Evolutionary conservation across 139 green algal species (phyloP).

Genomic region (Ettlia oleoabundans): DNA sequence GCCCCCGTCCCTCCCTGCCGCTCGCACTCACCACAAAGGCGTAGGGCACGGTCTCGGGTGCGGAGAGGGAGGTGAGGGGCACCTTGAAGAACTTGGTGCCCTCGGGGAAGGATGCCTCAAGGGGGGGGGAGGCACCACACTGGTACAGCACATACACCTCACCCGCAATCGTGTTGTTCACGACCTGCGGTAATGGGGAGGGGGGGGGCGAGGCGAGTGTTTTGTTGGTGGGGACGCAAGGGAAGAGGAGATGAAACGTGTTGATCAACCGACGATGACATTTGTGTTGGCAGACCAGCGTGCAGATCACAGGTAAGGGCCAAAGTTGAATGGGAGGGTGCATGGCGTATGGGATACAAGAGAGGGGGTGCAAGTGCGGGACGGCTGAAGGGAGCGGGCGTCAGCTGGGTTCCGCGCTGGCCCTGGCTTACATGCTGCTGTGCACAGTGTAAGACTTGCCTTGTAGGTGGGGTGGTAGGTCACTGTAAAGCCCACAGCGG

Average conservation of each 20-base stretch:
- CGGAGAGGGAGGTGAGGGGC: constrained; percentile 64
- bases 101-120: constrained; percentile 35
- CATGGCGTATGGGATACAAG: too few relatives aligned
- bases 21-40: constrained; percentile 66
- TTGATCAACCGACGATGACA: too few relatives aligned
- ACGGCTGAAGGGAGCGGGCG: too few relatives aligned
- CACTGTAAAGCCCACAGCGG: constrained; percentile 68
- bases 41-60: constrained; percentile 65
- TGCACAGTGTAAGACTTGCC: background rate
- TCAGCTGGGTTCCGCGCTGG: too few relatives aligned
- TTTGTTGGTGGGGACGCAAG: background rate
- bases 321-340: background rate
- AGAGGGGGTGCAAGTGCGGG: too few relatives aligned
- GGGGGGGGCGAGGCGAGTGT: background rate
- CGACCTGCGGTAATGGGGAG: constrained; percentile 53
- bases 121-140: constrained; percentile 62
- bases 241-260: too few relatives aligned
- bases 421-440: too few relatives aligned
- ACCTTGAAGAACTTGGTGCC: constrained; percentile 71
- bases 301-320: background rate
- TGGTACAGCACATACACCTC: constrained; percentile 86
- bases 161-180: constrained; percentile 56
- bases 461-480: constrained; percentile 68
- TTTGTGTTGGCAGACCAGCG: too few relatives aligned
- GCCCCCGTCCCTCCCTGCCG: too few relatives aligned